Percentiles rank a stretch among this genome's conserved stretches.
Conservation (phyloP, 495 filamentous ascomycete species). For the Annulohypoxylon bovei region DNA sequence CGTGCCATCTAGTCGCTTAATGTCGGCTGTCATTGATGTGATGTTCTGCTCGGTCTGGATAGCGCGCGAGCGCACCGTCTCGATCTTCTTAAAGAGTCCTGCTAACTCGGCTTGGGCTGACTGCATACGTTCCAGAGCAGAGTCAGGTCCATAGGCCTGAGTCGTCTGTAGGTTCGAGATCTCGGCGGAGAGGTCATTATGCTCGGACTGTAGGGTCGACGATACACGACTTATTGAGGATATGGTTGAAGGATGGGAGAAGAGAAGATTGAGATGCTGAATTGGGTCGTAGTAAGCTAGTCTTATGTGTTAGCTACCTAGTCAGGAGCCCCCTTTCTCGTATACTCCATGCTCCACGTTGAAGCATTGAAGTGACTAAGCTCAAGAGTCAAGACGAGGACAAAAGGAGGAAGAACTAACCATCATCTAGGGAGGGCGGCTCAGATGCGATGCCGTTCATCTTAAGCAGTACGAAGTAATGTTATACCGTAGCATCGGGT, state of each 20-base stretch:
- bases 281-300: constrained; percentile 94
- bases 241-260: constrained; percentile 90
- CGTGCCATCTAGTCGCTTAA: constrained; percentile 95
- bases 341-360: not conserved
- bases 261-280: constrained; percentile 91
- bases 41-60: constrained; percentile 94
- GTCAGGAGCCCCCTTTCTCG: constrained; percentile 17
- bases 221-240: constrained; percentile 78
- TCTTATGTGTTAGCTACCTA: constrained; percentile 44
- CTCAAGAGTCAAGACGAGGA: not conserved
- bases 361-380: not conserved
- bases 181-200: constrained; percentile 84
- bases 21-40: constrained; percentile 98
- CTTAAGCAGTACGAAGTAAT: constrained; percentile 4
- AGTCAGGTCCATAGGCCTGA: constrained; percentile 86
- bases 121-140: constrained; percentile 89
- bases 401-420: constrained; percentile 43
- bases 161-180: constrained; percentile 79
- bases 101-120: constrained; percentile 88
- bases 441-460: constrained; percentile 59
- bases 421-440: constrained; percentile 61
- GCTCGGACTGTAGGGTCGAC: constrained; percentile 74
- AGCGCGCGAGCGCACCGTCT: constrained; percentile 88
- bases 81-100: constrained; percentile 93
- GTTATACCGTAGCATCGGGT: constrained; percentile 22